Evolutionary conservation across 805 yeast species (phyloP).

Genomic region (Starmerella bombicola): DNA sequence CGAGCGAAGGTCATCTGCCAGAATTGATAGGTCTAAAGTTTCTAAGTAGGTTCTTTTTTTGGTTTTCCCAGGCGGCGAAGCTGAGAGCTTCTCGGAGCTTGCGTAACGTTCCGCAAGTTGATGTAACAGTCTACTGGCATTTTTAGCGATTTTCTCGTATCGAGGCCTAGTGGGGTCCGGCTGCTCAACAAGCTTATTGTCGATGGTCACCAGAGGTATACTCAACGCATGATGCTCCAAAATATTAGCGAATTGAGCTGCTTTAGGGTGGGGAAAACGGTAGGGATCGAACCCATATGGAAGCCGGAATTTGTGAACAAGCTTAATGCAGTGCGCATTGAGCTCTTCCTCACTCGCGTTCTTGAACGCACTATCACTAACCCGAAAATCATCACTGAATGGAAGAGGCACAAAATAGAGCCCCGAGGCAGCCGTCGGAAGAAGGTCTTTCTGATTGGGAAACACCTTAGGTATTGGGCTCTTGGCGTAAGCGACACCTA

Average conservation of each 20-base stretch:
- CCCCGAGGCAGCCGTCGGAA: conserved; percentile 37
- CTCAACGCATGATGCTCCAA: conserved; percentile 32
- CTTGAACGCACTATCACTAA: conserved; percentile 13
- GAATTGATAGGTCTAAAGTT: too few relatives aligned
- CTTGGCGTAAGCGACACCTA: conserved; percentile 9
- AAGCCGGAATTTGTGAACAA: conserved; percentile 35
- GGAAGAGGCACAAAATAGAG: conserved; percentile 60
- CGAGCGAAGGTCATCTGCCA: too few relatives aligned
- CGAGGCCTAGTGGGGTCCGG: conserved; percentile 12
- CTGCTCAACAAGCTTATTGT: conserved; percentile 2
- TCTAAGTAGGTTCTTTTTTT: too few relatives aligned
- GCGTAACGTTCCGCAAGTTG: neutral
- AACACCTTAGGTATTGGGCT: neutral
- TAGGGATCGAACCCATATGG: conserved; percentile 43
- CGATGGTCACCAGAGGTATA: conserved; percentile 6
- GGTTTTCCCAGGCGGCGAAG: too few relatives aligned
- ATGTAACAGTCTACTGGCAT: neutral
- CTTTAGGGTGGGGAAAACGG: conserved; percentile 30
- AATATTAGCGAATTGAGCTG: conserved; percentile 44
- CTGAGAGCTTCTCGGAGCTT: neutral
- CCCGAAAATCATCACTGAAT: conserved; percentile 58
- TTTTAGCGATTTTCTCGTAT: conserved; percentile 8
- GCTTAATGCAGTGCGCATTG: too few relatives aligned
- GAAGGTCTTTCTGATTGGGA: neutral
- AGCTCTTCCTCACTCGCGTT: conserved; percentile 21